Conservation (phyloP, 345 rosid species). For the Sisymbrium altissimum region DNA sequence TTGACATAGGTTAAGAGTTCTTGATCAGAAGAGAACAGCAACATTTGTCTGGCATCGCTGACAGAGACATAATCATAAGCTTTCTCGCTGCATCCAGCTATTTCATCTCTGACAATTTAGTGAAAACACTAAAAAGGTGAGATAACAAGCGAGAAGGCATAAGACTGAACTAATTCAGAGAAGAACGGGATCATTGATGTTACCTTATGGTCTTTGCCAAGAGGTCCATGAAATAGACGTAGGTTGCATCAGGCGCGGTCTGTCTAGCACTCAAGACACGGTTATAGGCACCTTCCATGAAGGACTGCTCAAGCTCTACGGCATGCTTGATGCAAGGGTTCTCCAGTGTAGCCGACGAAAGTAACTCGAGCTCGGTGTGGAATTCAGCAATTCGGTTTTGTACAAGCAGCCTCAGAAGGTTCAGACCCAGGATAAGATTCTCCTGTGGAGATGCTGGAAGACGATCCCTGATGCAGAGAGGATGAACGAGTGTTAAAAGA, state of each 20-base stretch:
- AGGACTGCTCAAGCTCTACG: slow-evolving; percentile 98
- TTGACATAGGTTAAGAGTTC: slow-evolving; percentile 68
- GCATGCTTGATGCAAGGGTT: slow-evolving; percentile 93
- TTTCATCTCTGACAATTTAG: slow-evolving; percentile 64
- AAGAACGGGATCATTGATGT: background rate
- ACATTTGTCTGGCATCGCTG: slow-evolving; percentile 63
- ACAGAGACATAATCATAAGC: slow-evolving; percentile 86
- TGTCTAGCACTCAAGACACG: slow-evolving; percentile 92
- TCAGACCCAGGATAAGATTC: slow-evolving; percentile 84
- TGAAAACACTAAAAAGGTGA: background rate
- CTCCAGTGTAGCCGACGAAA: slow-evolving; percentile 71
- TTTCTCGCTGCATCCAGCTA: slow-evolving; percentile 99
- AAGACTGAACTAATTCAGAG: background rate
- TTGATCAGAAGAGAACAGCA: slow-evolving; percentile 75
- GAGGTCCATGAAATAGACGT: slow-evolving; percentile 97
- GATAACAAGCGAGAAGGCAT: background rate
- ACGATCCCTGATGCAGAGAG: slow-evolving; percentile 47
- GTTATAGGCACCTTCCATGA: slow-evolving; percentile 98
- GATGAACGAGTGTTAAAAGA: background rate
- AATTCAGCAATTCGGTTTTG: slow-evolving; percentile 97
- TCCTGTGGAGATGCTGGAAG: slow-evolving; percentile 80
- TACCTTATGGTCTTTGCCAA: slow-evolving; percentile 97
- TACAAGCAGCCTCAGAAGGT: slow-evolving; percentile 87
- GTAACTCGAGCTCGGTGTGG: slow-evolving; percentile 90
- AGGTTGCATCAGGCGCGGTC: slow-evolving; percentile 79